These are phyloP conservation scores for Candida ovalis DNA, from an alignment of 805 yeast species.

Conservation along the genomic window DNA sequence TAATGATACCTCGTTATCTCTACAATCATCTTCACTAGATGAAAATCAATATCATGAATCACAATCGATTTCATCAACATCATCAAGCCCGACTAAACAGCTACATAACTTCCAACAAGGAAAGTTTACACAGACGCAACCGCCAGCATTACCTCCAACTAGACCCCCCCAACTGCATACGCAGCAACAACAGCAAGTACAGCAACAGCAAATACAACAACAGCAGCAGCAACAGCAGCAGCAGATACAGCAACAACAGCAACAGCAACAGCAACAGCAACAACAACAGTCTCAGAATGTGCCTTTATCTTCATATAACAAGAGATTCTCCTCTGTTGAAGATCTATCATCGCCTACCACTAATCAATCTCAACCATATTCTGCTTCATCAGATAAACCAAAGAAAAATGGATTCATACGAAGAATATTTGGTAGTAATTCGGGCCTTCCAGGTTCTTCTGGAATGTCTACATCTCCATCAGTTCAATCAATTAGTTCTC, in stretches of 20 bases:
- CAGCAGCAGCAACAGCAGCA: not conserved
- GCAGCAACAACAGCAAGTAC: too few relatives aligned
- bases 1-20: conserved; percentile 7
- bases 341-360: conserved; percentile 7
- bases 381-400: conserved; percentile 10
- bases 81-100: not conserved
- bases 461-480: conserved; percentile 17
- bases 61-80: conserved; percentile 4
- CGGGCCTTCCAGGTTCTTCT: conserved; percentile 2
- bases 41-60: conserved; percentile 5
- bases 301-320: not conserved
- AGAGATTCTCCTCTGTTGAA: conserved; percentile 9
- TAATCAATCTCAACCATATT: not conserved
- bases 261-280: not conserved
- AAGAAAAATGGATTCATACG: conserved; percentile 28
- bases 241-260: conserved; percentile 8
- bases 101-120: not conserved
- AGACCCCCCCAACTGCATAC: too few relatives aligned
- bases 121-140: not conserved
- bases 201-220: not conserved
- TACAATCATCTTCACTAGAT: conserved; percentile 9
- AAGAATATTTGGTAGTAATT: conserved; percentile 26
- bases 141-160: conserved; percentile 4
- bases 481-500: conserved; percentile 26
- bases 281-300: conserved; percentile 1